These are phyloP conservation scores for Edaphochlamys debaryana DNA, from an alignment of 139 green algal species.

Conservation along the genomic window DNA sequence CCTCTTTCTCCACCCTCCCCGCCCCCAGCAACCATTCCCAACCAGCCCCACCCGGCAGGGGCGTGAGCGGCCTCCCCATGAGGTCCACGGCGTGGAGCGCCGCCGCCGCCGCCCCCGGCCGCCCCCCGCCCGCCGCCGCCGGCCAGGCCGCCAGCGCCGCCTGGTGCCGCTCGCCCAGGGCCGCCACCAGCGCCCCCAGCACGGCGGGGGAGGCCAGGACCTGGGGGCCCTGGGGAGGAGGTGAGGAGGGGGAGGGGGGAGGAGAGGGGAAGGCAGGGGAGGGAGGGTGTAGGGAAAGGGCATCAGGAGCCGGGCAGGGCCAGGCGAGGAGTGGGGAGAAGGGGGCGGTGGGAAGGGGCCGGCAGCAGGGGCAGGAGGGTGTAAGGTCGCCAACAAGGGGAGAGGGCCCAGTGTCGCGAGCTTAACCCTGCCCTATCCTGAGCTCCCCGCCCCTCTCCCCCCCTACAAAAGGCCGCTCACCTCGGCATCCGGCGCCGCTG, in stretches of 20 bases:
- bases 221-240: conserved; percentile 13
- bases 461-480: conserved; percentile 21
- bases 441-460: no score
- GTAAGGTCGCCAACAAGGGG: no score
- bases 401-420: no score
- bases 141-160: conserved; percentile 57
- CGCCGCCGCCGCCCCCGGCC: conserved; percentile 2
- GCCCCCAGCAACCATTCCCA: no score
- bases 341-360: no score
- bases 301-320: no score
- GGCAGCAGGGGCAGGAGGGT: no score
- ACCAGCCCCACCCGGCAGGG: conserved; percentile 36
- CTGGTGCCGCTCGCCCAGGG: conserved; percentile 65
- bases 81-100: conserved; percentile 38
- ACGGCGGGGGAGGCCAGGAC: conserved; percentile 50
- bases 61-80: conserved; percentile 31
- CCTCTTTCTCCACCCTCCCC: background rate
- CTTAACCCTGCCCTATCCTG: no score
- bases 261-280: no score
- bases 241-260: no score
- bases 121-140: conserved; percentile 38
- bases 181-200: conserved; percentile 53
- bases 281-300: background rate
- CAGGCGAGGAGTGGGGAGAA: no score
- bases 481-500: conserved; percentile 51